Percentiles rank a stretch among this genome's conserved stretches.
Conservation (phyloP, 2,329 filamentous ascomycete genomes). For the Botrytis fragariae region DNA sequence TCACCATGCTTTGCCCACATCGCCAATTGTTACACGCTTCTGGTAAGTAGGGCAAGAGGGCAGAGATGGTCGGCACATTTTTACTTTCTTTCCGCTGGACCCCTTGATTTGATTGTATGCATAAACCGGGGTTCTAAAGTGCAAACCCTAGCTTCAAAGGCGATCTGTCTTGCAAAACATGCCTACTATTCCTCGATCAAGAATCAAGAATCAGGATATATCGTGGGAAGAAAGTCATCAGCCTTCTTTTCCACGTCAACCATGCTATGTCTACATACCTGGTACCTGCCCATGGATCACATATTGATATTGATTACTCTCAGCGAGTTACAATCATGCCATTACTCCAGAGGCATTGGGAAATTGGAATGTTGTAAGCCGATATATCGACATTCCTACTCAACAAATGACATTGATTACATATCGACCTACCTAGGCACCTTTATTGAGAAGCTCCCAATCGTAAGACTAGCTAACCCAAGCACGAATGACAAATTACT, state of each 20-base stretch:
- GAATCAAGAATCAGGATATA: neutral
- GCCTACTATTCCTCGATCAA: neutral
- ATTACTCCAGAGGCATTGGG: neutral
- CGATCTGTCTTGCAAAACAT: neutral
- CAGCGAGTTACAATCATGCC: neutral
- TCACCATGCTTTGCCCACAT: neutral
- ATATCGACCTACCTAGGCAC: neutral
- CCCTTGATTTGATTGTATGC: conserved; percentile 3
- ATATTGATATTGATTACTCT: neutral
- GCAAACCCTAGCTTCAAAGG: neutral
- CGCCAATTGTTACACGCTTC: neutral
- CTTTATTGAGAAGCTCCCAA: neutral
- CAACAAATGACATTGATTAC: neutral
- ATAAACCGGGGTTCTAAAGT: neutral
- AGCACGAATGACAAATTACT: neutral
- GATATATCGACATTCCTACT: neutral
- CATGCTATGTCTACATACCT: neutral
- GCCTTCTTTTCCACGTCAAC: neutral
- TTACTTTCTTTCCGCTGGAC: neutral
- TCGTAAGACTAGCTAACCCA: neutral
- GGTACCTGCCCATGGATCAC: neutral
- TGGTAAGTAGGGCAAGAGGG: neutral
- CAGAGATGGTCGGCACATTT: neutral
- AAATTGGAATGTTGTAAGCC: neutral
- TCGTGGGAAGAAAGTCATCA: neutral